A percentile compares a stretch with the other conserved stretches of the same genome.
Evolutionary conservation across 2,329 filamentous ascomycete genomes (phyloP).

Genomic region (Epichloe sylvatica): DNA sequence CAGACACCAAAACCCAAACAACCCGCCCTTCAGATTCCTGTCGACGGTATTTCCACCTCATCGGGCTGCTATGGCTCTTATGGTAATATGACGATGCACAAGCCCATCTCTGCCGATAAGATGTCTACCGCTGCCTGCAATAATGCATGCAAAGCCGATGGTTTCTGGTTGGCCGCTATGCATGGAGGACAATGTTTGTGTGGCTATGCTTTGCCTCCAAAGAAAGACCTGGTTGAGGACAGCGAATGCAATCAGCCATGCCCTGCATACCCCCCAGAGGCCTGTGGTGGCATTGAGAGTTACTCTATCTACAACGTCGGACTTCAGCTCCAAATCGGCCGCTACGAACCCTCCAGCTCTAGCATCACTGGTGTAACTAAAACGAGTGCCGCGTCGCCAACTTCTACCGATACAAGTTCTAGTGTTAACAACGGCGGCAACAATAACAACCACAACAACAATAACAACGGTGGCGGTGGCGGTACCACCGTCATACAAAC

Average conservation of each 20-base stretch:
- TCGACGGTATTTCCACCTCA: constrained; percentile 23
- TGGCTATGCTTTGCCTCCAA: constrained; percentile 52
- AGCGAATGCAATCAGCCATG: constrained; percentile 52
- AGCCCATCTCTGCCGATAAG: constrained; percentile 6
- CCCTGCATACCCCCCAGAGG: constrained; percentile 43
- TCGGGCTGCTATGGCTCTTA: constrained; percentile 38
- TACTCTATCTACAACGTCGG: constrained; percentile 40
- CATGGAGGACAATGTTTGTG: constrained; percentile 57
- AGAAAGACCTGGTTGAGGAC: constrained; percentile 38
- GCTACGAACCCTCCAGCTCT: constrained; percentile 15
- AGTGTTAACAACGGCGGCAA: not conserved
- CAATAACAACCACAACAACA: not conserved
- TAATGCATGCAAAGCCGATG: constrained; percentile 25
- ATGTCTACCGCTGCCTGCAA: constrained; percentile 30
- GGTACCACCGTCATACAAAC: constrained; percentile 8
- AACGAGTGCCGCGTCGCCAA: not conserved
- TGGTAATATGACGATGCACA: constrained; percentile 24
- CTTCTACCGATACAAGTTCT: constrained; percentile 12
- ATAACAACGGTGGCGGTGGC: constrained; percentile 1
- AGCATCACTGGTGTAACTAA: constrained; percentile 2
- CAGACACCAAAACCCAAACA: constrained; percentile 13
- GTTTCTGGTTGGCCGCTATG: constrained; percentile 47
- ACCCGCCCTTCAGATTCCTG: constrained; percentile 23
- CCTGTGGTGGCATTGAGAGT: constrained; percentile 36
- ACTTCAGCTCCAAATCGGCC: constrained; percentile 23